A percentile compares a stretch with the other conserved stretches of the same genome.
Conservation (phyloP, 257 asterid species). For the Scutellaria baicalensis region DNA sequence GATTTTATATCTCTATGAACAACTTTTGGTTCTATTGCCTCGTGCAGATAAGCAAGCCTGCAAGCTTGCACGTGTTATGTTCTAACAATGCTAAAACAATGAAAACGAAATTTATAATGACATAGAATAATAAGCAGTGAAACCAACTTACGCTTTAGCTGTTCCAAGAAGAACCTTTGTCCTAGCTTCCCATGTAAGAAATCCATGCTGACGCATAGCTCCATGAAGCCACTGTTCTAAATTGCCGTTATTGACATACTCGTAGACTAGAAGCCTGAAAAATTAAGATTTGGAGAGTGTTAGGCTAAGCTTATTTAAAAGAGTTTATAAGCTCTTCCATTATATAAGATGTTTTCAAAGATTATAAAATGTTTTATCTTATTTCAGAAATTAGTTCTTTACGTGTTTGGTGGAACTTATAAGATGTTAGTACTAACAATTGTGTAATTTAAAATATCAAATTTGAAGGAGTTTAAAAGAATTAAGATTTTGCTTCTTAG, state of each 20-base stretch:
- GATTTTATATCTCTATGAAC: constrained; percentile 94
- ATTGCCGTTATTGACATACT: constrained; percentile 83
- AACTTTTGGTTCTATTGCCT: constrained; percentile 95
- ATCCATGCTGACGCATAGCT: constrained; percentile 88
- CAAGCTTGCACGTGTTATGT: constrained; percentile 5
- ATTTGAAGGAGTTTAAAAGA: too few relatives aligned
- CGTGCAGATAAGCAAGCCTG: constrained; percentile 93
- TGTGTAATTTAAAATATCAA: too few relatives aligned
- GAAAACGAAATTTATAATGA: neutral
- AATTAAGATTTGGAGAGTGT: neutral
- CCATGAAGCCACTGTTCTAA: constrained; percentile 99
- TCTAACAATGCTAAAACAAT: neutral
- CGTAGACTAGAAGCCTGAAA: constrained; percentile 60
- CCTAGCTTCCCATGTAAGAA: constrained; percentile 94
- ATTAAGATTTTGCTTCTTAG: too few relatives aligned
- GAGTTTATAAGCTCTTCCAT: too few relatives aligned
- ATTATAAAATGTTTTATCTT: neutral
- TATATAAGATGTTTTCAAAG: neutral
- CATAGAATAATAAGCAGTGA: neutral
- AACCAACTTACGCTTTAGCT: constrained; percentile 87
- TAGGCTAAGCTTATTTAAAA: neutral
- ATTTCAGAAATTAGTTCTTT: neutral
- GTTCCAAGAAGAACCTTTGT: constrained; percentile 90
- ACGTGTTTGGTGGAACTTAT: too few relatives aligned
- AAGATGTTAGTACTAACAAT: too few relatives aligned